Conservation (phyloP, 1,139 yeast species). For the Yamadazyma conglobata region DNA sequence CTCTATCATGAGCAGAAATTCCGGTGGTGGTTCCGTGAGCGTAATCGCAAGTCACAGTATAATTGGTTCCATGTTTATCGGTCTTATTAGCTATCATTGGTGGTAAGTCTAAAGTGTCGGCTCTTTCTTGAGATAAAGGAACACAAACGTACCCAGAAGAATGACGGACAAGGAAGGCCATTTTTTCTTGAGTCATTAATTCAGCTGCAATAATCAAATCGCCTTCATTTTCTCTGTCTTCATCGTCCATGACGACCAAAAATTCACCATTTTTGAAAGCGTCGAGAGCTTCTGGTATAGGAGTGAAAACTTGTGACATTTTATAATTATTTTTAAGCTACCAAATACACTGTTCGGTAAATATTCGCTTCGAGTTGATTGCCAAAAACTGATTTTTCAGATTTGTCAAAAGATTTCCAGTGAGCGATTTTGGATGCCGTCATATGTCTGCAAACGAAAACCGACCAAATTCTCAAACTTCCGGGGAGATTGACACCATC, state of each 20-base stretch:
- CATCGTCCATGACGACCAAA: conserved; percentile 93
- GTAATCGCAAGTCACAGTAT: conserved; percentile 87
- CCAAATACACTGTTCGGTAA: no score
- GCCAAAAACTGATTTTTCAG: no score
- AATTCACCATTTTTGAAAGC: conserved; percentile 87
- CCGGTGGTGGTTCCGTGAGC: conserved; percentile 94
- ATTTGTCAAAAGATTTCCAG: no score
- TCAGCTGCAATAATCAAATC: conserved; percentile 93
- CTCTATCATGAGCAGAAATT: conserved; percentile 91
- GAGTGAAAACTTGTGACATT: conserved; percentile 36
- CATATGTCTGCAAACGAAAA: no score
- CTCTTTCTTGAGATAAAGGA: conserved; percentile 74
- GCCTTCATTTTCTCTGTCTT: conserved; percentile 94
- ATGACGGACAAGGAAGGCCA: conserved; percentile 92
- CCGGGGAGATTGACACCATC: no score
- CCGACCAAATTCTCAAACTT: no score
- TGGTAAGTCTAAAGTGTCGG: conserved; percentile 76
- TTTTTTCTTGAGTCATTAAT: conserved; percentile 70
- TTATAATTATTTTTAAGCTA: no score
- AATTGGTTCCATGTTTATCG: conserved; percentile 96
- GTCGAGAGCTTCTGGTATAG: conserved; percentile 71
- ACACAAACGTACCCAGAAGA: conserved; percentile 93
- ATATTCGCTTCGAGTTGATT: no score
- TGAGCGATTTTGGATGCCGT: no score
- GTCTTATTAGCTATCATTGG: conserved; percentile 63